These are phyloP conservation scores for Hermanozyma aechmeae DNA, from an alignment of 805 yeast species.

Conservation along the genomic window DNA sequence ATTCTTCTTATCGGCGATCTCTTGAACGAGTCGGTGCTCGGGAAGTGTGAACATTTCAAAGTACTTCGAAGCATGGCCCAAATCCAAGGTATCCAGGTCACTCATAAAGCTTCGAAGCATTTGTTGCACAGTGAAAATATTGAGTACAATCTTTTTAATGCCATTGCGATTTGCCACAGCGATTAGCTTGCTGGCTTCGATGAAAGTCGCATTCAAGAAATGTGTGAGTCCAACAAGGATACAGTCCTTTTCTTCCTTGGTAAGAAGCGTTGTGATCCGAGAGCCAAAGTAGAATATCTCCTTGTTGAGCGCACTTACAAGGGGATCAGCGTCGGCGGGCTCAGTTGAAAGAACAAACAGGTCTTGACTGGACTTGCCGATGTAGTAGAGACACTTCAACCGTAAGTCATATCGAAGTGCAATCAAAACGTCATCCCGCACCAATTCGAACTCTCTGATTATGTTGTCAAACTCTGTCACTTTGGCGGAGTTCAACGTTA, in stretches of 20 bases:
- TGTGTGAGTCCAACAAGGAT: constrained; percentile 39
- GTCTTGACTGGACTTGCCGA: constrained; percentile 38
- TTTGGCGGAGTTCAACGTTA: constrained; percentile 23
- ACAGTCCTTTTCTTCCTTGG: constrained; percentile 20
- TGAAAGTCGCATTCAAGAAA: constrained; percentile 42
- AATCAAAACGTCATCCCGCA: constrained; percentile 31
- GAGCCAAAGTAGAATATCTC: constrained; percentile 39
- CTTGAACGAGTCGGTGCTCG: constrained; percentile 38
- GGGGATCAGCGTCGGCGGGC: constrained; percentile 52
- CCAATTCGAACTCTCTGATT: constrained; percentile 20
- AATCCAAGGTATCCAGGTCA: constrained; percentile 45
- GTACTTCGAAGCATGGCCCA: constrained; percentile 43
- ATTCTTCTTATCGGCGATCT: constrained; percentile 21
- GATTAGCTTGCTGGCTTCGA: constrained; percentile 43
- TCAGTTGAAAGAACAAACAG: constrained; percentile 45
- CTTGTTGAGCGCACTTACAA: constrained; percentile 41
- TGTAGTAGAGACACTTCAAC: constrained; percentile 41
- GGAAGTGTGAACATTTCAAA: constrained; percentile 45
- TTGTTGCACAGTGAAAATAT: constrained; percentile 60
- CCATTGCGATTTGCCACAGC: constrained; percentile 48
- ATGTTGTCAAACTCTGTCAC: constrained; percentile 27
- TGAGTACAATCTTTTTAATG: constrained; percentile 46
- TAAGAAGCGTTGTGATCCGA: constrained; percentile 22
- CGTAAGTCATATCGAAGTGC: constrained; percentile 52
- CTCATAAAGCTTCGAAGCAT: constrained; percentile 50